These are phyloP conservation scores for Petunia axillaris DNA, from an alignment of 257 asterid species.

Conservation along the genomic window DNA sequence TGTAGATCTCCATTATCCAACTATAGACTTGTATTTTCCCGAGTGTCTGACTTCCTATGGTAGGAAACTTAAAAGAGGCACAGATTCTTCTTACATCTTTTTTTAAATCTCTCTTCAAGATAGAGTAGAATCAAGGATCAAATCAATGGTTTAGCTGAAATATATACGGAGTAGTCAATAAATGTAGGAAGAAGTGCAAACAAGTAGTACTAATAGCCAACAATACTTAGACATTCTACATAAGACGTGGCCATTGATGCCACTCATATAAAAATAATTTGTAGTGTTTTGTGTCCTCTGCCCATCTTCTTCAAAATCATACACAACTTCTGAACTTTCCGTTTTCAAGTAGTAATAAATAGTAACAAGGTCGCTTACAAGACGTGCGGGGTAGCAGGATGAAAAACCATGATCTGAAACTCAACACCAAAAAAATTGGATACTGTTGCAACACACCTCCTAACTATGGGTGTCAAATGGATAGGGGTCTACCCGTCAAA, in stretches of 20 bases:
- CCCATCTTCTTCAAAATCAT: too few species aligned
- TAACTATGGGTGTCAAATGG: too few species aligned
- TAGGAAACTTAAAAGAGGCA: neutral
- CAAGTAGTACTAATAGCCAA: neutral
- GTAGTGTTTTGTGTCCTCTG: too few species aligned
- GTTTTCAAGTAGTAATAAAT: too few species aligned
- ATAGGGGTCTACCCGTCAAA: too few species aligned
- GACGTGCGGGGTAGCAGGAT: neutral
- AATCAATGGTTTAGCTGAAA: neutral
- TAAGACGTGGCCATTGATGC: too few species aligned
- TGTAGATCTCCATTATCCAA: neutral
- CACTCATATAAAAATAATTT: too few species aligned
- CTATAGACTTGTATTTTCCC: neutral
- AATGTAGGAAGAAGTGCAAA: neutral
- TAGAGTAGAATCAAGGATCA: neutral
- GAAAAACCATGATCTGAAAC: neutral
- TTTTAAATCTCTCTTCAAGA: neutral
- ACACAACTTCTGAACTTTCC: too few species aligned
- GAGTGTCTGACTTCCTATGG: neutral
- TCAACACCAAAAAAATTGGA: too few species aligned
- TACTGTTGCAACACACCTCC: neutral
- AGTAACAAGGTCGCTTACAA: neutral
- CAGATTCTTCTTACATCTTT: neutral
- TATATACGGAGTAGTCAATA: neutral
- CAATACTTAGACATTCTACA: too few species aligned